These are phyloP conservation scores for Catenaria anguillulae DNA, from an alignment of 371 early-diverging fungal species.

Conservation along the genomic window DNA sequence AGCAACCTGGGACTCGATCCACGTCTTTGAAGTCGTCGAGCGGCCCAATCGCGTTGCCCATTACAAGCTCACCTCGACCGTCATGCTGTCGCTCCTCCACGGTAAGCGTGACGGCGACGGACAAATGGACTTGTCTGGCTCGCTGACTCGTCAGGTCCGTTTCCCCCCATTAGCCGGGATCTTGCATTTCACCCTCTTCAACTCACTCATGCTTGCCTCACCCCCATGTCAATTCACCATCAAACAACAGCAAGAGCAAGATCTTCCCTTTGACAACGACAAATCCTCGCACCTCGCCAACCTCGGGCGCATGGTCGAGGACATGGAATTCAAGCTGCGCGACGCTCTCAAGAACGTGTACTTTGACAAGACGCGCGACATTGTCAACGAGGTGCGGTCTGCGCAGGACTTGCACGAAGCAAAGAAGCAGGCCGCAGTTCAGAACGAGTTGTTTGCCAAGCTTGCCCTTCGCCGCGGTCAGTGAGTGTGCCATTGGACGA, in stretches of 20 bases:
- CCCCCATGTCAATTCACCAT: too few species aligned
- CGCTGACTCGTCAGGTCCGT: conserved; percentile 75
- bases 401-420: conserved; percentile 51
- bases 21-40: conserved; percentile 80
- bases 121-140: conserved; percentile 74
- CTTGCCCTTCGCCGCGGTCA: background rate
- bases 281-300: conserved; percentile 70
- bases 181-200: too few species aligned
- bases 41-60: conserved; percentile 56
- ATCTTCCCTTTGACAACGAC: conserved; percentile 50
- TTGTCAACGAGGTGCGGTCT: conserved; percentile 80
- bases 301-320: conserved; percentile 92
- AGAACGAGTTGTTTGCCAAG: conserved; percentile 36
- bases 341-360: conserved; percentile 86
- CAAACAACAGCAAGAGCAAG: conserved; percentile 57
- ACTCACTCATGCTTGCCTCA: too few species aligned
- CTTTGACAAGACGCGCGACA: conserved; percentile 93
- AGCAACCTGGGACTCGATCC: conserved; percentile 98
- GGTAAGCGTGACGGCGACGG: conserved; percentile 45
- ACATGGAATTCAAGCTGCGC: conserved; percentile 91
- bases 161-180: too few species aligned
- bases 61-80: conserved; percentile 87
- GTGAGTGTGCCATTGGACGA: too few species aligned
- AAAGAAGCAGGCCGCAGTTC: conserved; percentile 46
- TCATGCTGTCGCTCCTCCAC: conserved; percentile 73